A percentile compares a stretch with the other conserved stretches of the same genome.
phyloP scores from a whole-genome alignment of 2,329 filamentous ascomycete genomes.

The Aspergillus brasiliensis region DNA sequence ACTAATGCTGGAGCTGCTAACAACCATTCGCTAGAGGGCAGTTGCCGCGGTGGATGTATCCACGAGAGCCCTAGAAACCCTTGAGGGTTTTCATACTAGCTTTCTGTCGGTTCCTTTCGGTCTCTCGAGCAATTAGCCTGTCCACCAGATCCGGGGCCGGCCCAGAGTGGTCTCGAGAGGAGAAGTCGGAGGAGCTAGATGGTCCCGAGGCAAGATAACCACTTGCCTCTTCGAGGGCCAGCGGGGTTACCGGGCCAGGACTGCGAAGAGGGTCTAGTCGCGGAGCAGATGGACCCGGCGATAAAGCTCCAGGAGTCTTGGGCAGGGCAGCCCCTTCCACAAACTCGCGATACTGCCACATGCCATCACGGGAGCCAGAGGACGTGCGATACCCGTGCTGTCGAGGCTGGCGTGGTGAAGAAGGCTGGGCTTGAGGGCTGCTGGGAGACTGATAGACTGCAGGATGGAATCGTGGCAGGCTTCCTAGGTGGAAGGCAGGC shows the following conservation, averaged over 20 bases:
- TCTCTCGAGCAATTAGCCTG: slow-evolving; percentile 37
- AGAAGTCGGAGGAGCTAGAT: slow-evolving; percentile 20
- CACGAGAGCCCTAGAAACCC: slow-evolving; percentile 24
- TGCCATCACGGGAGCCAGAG: slow-evolving; percentile 40
- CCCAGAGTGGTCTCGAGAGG: slow-evolving; percentile 26
- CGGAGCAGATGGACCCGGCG: slow-evolving; percentile 45
- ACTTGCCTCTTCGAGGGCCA: slow-evolving; percentile 44
- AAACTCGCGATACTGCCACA: slow-evolving; percentile 48
- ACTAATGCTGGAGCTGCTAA: too few species aligned
- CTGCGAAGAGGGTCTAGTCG: slow-evolving; percentile 49
- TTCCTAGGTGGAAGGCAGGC: slow-evolving; percentile 42
- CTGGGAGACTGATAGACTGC: slow-evolving; percentile 44
- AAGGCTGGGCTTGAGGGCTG: slow-evolving; percentile 32
- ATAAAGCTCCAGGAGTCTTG: slow-evolving; percentile 28
- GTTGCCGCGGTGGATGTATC: neutral
- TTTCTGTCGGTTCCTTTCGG: slow-evolving; percentile 33
- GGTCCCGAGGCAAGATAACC: slow-evolving; percentile 45
- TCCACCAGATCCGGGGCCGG: slow-evolving; percentile 37
- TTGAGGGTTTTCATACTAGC: slow-evolving; percentile 31
- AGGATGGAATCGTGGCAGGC: slow-evolving; percentile 50
- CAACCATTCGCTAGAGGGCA: neutral
- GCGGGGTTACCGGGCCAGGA: slow-evolving; percentile 50
- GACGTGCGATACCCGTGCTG: slow-evolving; percentile 35
- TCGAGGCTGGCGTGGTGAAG: slow-evolving; percentile 35
- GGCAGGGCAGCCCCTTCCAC: slow-evolving; percentile 39